Evolutionary conservation across 768 basidiomycete species (phyloP), one percentile per base, ranked within the genome.

Genomic region (Boletus pseudopeckii): DNA sequence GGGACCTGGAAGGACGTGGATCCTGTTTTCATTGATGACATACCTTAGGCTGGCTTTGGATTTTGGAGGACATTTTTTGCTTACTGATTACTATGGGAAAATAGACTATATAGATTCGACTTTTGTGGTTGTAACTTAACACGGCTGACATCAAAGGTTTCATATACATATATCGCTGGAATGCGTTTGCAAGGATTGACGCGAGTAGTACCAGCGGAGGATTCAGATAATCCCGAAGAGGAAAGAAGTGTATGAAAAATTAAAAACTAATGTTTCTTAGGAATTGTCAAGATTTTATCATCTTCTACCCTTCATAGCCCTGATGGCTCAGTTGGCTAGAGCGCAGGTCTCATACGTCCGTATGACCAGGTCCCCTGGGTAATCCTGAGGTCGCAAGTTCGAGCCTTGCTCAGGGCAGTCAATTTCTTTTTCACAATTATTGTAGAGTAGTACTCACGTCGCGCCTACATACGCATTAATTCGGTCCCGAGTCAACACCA

Each of bases 1-100:
- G 28, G 28, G 28, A 4, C 38, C 6, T 92, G 90, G 89, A 77
- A 75, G 54, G 80, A 76, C 20, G 91, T 96, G 13, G 91, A 92
- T 42, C 67, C 74, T 32, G 93, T 98, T 57, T 97, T 95, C 71
- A 82, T 89, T 47, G 84, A 88, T 36, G 86, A 86, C 54, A 52
- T 46, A 55, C 62, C 57, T 14, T 66, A 57, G 43, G n/a, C 28
- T 47, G 5, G 11, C 37, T 38, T 38, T 43, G 28, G 52, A 26
- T 38, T 38, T 20, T 22, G 14, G 10, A 33, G 33, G 34, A 32
- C 10, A 6, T 26, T 32, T 32, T 26, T 26, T 33, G 9, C 3
- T 26, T 43, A 43, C 30, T 43, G 40, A 30, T 34, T 17, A 43
- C 45, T 36, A 8, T 39, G 46, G 53, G 38, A 42, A 30, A 17